Conservation (phyloP, 805 yeast genomes). For the Lipomyces orientalis region DNA sequence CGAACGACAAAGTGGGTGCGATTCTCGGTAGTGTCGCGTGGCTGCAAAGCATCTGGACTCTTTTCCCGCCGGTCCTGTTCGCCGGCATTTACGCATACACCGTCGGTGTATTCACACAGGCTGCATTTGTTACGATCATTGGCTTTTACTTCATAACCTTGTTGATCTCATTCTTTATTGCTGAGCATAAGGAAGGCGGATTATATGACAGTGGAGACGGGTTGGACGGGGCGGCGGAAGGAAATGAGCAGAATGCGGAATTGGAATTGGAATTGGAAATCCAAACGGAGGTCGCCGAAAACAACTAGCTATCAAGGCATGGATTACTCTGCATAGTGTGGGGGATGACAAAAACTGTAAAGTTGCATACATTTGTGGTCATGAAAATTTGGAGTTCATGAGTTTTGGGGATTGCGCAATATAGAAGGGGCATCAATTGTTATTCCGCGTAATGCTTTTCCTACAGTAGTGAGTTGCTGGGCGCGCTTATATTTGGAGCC, state of each 20-base stretch:
- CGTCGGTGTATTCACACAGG: slow-evolving; percentile 30
- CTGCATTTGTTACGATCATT: slow-evolving; percentile 22
- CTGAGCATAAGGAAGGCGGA: slow-evolving; percentile 28
- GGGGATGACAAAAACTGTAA: not conserved
- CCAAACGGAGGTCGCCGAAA: not conserved
- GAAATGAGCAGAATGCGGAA: not conserved
- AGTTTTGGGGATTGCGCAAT: not conserved
- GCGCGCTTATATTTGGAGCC: no score
- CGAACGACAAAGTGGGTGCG: slow-evolving; percentile 34
- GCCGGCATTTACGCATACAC: slow-evolving; percentile 32
- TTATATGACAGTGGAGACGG: slow-evolving; percentile 30
- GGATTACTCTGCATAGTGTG: not conserved
- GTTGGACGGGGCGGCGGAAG: slow-evolving; percentile 4
- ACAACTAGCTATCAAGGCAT: not conserved
- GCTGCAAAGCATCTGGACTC: slow-evolving; percentile 26
- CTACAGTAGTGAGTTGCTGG: no score
- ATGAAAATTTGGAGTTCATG: slow-evolving; percentile 1
- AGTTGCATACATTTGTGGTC: not conserved
- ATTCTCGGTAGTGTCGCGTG: slow-evolving; percentile 36
- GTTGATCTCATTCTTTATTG: slow-evolving; percentile 20
- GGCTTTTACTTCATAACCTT: slow-evolving; percentile 1
- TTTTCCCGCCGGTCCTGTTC: slow-evolving; percentile 31
- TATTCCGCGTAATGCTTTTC: no score
- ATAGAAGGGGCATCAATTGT: not conserved
- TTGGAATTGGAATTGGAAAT: not conserved